phyloP scores from a whole-genome alignment of 306 rosid genomes.

The Cucurbita pepo region DNA sequence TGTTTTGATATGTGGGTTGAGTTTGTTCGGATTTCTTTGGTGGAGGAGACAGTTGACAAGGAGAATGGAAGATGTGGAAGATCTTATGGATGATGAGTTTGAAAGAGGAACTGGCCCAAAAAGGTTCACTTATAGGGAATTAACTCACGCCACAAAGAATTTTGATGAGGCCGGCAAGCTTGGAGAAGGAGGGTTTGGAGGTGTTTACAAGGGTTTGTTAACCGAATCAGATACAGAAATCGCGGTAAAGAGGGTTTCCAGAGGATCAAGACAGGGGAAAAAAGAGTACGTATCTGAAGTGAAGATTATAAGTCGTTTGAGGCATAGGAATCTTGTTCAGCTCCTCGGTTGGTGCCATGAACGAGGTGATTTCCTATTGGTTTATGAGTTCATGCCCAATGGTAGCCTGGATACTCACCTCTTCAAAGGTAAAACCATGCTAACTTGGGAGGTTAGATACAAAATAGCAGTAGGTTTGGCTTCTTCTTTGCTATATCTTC shows the following conservation, averaged over 20 bases:
- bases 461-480: conserved; percentile 7
- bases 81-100: conserved; percentile 4
- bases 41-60: conserved; percentile 23
- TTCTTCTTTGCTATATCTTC: conserved; percentile 6
- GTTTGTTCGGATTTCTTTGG: conserved; percentile 22
- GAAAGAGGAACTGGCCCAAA: conserved; percentile 30
- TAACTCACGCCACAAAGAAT: conserved; percentile 19
- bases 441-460: conserved; percentile 3
- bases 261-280: conserved; percentile 20
- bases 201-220: conserved; percentile 27
- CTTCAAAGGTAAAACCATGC: background rate
- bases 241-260: conserved; percentile 27
- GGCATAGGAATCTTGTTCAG: conserved; percentile 8
- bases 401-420: conserved; percentile 6
- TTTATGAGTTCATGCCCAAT: conserved; percentile 11
- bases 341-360: conserved; percentile 14
- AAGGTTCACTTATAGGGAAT: conserved; percentile 18
- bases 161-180: conserved; percentile 23
- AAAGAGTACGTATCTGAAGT: conserved; percentile 22
- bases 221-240: conserved; percentile 7
- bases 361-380: conserved; percentile 5
- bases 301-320: conserved; percentile 6
- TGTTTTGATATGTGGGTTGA: conserved; percentile 17
- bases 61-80: conserved; percentile 11
- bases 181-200: conserved; percentile 49